A percentile compares a stretch with the other conserved stretches of the same genome.
phyloP scores from a whole-genome alignment of 2,329 filamentous ascomycete species.

The Paraconiothyrium brasiliense region DNA sequence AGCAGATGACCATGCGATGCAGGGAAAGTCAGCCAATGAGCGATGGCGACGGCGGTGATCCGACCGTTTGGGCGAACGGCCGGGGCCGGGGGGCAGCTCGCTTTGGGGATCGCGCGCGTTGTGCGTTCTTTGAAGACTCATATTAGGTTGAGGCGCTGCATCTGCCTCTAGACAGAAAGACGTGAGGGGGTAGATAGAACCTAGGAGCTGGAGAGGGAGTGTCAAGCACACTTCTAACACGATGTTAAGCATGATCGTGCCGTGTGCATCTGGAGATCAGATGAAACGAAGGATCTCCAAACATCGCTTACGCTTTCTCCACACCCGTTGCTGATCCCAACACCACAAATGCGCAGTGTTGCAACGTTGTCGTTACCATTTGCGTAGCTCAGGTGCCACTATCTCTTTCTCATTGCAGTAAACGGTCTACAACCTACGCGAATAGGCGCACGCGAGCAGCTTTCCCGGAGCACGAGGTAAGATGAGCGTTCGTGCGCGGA shows the following conservation, averaged over 20 bases:
- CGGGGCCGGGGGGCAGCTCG: not conserved
- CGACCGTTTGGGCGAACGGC: slow-evolving; percentile 5
- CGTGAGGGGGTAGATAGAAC: too few relatives aligned
- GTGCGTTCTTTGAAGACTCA: not conserved
- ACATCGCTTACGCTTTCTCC: not conserved
- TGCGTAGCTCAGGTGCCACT: not conserved
- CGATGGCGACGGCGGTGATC: not conserved
- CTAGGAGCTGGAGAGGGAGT: too few relatives aligned
- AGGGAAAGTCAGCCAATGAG: slow-evolving; percentile 1
- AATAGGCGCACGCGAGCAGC: not conserved
- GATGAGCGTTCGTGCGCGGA: not conserved
- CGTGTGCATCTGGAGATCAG: not conserved
- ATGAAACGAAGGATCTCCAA: not conserved
- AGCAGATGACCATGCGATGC: slow-evolving; percentile 6
- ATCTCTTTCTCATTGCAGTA: not conserved
- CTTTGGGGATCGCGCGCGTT: not conserved
- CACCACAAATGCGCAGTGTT: not conserved
- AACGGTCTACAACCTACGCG: not conserved
- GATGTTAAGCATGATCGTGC: too few relatives aligned
- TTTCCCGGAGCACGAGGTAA: not conserved
- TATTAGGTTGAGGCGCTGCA: not conserved
- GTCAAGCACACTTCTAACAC: too few relatives aligned
- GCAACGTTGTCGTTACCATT: too few relatives aligned
- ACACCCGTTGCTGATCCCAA: not conserved
- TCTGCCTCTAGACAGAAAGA: too few relatives aligned